Percentiles rank a stretch among this genome's conserved stretches.
These are phyloP conservation scores for Wickerhamiella kurtzmanii DNA, from an alignment of 805 yeast genomes.

Conservation along the genomic window DNA sequence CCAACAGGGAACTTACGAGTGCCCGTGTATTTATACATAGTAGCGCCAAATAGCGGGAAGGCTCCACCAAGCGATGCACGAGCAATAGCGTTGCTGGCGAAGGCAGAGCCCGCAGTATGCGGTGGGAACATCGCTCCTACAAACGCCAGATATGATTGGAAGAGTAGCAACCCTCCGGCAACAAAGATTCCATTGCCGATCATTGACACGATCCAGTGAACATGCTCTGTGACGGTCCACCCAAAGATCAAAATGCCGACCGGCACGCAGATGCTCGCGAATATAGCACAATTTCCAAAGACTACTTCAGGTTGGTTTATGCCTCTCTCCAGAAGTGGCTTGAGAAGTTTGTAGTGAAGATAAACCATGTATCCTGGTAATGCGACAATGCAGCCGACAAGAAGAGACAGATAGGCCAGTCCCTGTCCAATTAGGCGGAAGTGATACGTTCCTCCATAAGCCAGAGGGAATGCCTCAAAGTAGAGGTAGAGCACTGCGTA, in stretches of 20 bases:
- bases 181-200: conserved; percentile 33
- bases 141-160: conserved; percentile 41
- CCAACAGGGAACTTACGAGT: conserved; percentile 40
- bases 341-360: conserved; percentile 2
- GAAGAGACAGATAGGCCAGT: conserved; percentile 33
- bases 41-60: conserved; percentile 50
- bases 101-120: conserved; percentile 40
- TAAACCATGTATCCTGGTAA: conserved; percentile 12
- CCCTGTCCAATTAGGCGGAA: conserved; percentile 39
- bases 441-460: conserved; percentile 32
- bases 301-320: conserved; percentile 6
- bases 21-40: conserved; percentile 35
- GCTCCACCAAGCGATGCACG: conserved; percentile 42
- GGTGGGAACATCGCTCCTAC: conserved; percentile 37
- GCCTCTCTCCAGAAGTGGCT: conserved; percentile 3
- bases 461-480: conserved; percentile 51
- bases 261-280: conserved; percentile 33
- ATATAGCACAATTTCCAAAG: conserved; percentile 24
- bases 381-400: conserved; percentile 35
- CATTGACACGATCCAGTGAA: conserved; percentile 41
- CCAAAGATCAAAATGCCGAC: conserved; percentile 45
- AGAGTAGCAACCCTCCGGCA: conserved; percentile 32
- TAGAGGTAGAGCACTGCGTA: conserved; percentile 43
- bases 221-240: conserved; percentile 38
- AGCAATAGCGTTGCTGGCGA: conserved; percentile 42